Conservation (phyloP, 139 green algal genomes). For the Chlamydomonas schloesseri region DNA sequence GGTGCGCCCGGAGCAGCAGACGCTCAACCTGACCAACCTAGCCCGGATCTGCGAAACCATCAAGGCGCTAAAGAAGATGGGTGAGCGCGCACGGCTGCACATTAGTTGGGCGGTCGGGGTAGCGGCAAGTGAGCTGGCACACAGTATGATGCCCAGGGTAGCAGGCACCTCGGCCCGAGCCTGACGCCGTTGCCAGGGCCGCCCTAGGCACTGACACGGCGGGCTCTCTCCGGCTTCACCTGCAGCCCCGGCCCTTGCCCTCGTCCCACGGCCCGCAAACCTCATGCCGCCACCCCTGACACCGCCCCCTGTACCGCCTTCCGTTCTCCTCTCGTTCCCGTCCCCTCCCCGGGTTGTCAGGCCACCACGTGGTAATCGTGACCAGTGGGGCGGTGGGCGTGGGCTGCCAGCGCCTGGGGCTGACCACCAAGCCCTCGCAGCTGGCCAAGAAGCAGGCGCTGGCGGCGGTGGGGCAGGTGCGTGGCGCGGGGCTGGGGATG, state of each 20-base stretch:
- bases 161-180: no score
- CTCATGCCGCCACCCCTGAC: no score
- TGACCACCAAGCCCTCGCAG: conserved; percentile 70
- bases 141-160: no score
- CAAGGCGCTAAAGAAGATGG: conserved; percentile 65
- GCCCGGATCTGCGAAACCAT: conserved; percentile 82
- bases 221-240: no score
- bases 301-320: no score
- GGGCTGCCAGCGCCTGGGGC: conserved; percentile 84
- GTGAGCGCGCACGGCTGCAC: conserved; percentile 31
- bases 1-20: conserved; percentile 75
- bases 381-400: conserved; percentile 91
- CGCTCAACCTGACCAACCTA: conserved; percentile 84
- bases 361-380: conserved; percentile 90
- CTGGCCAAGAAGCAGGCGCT: conserved; percentile 90
- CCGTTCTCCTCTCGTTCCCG: no score
- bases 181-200: no score
- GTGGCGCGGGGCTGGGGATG: background rate
- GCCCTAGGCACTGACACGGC: no score
- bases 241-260: no score
- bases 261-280: no score
- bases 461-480: conserved; percentile 83
- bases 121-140: no score
- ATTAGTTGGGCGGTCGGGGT: no score
- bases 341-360: conserved; percentile 34